Base-by-base conservation (phyloP, 2,329 filamentous ascomycete species). In the Fusarium poae region DNA sequence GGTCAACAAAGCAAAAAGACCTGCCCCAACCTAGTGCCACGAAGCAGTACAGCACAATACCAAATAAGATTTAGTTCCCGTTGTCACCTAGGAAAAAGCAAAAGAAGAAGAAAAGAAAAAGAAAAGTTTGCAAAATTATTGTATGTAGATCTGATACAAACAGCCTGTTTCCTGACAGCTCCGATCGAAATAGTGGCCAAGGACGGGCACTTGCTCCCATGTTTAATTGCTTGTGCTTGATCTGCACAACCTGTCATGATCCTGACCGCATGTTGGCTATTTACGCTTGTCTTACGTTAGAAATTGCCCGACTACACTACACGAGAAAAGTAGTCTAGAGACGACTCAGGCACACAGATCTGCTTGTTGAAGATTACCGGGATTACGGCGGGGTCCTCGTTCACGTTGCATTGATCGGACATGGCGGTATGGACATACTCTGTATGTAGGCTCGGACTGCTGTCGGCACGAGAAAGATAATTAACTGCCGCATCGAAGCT, bases 61-160 rank as follows among this genome's bases (percentile, higher is more conserved):
- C 29, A 23, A 21, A 48, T 15, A 34, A 48, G 21, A 21, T 8
- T 23, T 34, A 48, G 29, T 23, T 49, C 45, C 45, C 30, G 27
- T 32, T 34, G 21, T 43, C 20, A 21, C 20, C 32, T 30, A n/a
- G 32, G 29, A 13, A 67, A 44, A 60, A 65, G 62, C 32, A 54
- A 64, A 55, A 30, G 29, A 43, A 51, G 62, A 67, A 60, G 37
- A 37, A 73, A 55, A n/a, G 29, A 43, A 51, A 64, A 67, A 60
- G 37, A 37, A 73, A 55, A n/a, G 45, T 25, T 50, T 49, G 44
- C 53, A 50, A 67, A 46, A 34, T 52, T 62, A 43, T 52, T 35
- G 39, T 39, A 6, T 32, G n/a, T 35, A 57, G 48, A 65, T 68
- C 65, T 57, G 34, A 55, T 37, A 49, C 37, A 44, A 21, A 39